A percentile compares a stretch with the other conserved stretches of the same genome.
Conservation (phyloP, 1,139 yeast species). For the Zygosaccharomyces sapae region DNA sequence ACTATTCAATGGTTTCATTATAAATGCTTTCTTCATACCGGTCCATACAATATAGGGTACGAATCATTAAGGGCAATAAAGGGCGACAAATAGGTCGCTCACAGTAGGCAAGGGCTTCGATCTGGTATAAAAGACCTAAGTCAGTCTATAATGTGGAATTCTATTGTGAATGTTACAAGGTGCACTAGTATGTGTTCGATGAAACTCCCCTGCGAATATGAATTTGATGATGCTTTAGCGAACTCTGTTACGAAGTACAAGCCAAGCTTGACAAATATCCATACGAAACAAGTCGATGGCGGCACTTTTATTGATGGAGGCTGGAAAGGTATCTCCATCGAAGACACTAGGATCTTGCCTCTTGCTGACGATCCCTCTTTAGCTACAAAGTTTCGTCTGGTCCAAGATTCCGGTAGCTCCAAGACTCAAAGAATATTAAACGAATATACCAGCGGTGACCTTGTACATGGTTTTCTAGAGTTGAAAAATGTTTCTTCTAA, state of each 20-base stretch:
- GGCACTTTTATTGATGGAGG: not conserved
- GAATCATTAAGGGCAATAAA: not conserved
- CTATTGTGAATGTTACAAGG: not conserved
- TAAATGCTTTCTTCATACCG: not conserved
- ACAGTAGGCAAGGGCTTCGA: not conserved
- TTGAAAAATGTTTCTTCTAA: slow-evolving; percentile 43
- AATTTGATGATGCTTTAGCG: not conserved
- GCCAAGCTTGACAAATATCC: not conserved
- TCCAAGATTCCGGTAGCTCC: slow-evolving; percentile 33
- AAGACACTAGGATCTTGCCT: slow-evolving; percentile 38
- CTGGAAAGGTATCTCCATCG: slow-evolving; percentile 29
- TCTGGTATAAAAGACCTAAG: not conserved
- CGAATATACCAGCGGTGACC: slow-evolving; percentile 56
- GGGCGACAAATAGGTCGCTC: not conserved
- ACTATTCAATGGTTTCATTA: not conserved
- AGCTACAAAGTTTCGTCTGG: slow-evolving; percentile 36
- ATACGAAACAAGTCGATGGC: not conserved
- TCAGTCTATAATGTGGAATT: not conserved
- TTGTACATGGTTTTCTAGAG: slow-evolving; percentile 49
- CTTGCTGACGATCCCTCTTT: slow-evolving; percentile 33
- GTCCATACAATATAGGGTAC: not conserved
- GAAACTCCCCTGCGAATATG: not conserved
- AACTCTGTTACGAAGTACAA: not conserved
- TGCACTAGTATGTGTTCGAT: not conserved
- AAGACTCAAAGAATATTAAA: slow-evolving; percentile 40